Conservation (phyloP, 768 basidiomycete genomes). For the Clitopilus passeckerianus region DNA sequence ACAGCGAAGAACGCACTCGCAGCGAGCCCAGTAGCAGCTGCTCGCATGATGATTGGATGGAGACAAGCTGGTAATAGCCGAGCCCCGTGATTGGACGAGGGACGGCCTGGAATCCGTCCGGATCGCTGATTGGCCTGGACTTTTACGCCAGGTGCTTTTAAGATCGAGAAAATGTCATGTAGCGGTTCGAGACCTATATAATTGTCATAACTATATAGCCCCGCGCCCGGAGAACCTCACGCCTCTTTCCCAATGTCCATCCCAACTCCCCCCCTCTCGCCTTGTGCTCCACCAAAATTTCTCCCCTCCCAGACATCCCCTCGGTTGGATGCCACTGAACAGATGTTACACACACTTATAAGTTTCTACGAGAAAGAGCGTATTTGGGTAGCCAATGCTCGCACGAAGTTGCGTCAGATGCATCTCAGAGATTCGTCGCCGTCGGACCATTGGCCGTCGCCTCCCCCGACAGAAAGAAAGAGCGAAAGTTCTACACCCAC, state of each 20-base stretch:
- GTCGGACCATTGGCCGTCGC: constrained; percentile 11
- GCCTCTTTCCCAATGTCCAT: constrained; percentile 18
- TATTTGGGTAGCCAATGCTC: constrained; percentile 66
- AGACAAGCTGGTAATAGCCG: neutral
- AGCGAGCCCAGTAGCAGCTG: neutral
- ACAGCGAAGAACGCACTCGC: constrained; percentile 3
- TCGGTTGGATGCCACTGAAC: constrained; percentile 28
- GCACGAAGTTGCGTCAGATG: constrained; percentile 45
- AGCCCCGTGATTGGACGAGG: neutral
- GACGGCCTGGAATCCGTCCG: constrained; percentile 6
- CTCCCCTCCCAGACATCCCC: constrained; percentile 3
- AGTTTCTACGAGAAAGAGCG: constrained; percentile 68
- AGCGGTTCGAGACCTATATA: constrained; percentile 7
- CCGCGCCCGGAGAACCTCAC: constrained; percentile 18
- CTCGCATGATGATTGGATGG: neutral
- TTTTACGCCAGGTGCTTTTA: neutral
- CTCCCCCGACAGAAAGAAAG: neutral
- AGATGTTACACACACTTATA: constrained; percentile 60
- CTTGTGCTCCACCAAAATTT: constrained; percentile 17
- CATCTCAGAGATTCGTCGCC: constrained; percentile 25
- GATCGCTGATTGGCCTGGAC: constrained; percentile 14
- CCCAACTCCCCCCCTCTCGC: constrained; percentile 30
- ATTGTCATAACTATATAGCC: constrained; percentile 4
- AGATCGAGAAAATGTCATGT: neutral
- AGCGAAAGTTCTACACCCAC: neutral